Base-by-base conservation (phyloP, 2,329 filamentous ascomycete genomes). In the Laburnicola sp. region DNA sequence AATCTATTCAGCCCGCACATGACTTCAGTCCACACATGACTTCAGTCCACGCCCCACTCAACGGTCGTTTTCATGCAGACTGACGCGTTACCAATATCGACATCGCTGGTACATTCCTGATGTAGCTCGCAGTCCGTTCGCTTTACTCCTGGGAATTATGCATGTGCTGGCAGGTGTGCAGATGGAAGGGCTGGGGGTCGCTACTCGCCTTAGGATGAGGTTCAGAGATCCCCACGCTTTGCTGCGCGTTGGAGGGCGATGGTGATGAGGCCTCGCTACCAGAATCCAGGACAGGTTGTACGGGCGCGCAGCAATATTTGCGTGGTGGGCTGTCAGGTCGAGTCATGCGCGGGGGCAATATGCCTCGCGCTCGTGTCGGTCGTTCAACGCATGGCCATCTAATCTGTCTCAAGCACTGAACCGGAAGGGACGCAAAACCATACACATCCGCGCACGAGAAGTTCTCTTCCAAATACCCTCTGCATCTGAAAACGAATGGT, bases 1-100 rank as follows among this genome's bases (percentile, higher is more conserved):
- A 44, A 44, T 44, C 8, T 44, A 44, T 27, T 34, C 22, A 44
- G 16, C 16, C 7, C 30, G 41, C 41, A 44, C 41, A 44, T 44
- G 41, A 44, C 41, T 44, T 31, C 30, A 25, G 16, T 6, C 7
- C 30, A 31, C 41, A 44, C 41, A 44, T 44, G 41, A 44, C 41
- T 44, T 31, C 30, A 25, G 16, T 6, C 10, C 28, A 26, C 21
- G 21, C 22, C 30, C 25, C 25, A 9, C 30, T 43, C 11, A 16
- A n/a, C 28, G 27, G 40, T 34, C 21, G 26, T 16, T 9, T 23
- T 25, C 40, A 34, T 31, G 40, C 40, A 31, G 27, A 21, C 3
- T 25, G 25, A 30, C 39, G 40, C 41, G 41, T 21, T 44, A 16
- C n/a, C 8, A 35, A 35, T 44, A 44, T 44, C 30, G 30, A 34